Evolutionary conservation across 495 filamentous ascomycete genomes (phyloP).

Genomic region (Aspergillus hancockii): DNA sequence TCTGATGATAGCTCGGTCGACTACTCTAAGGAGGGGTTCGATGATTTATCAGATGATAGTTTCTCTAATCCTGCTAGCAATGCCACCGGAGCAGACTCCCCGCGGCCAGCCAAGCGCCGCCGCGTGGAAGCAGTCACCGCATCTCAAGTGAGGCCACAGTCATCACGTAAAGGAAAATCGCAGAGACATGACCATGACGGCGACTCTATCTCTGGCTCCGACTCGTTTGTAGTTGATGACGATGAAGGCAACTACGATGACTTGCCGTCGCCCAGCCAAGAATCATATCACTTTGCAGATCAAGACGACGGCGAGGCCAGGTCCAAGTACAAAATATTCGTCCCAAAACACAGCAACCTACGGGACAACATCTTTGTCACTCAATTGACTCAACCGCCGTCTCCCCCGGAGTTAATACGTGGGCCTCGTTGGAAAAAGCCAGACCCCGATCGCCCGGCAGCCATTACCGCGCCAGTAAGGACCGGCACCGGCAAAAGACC

Average conservation of each 20-base stretch:
- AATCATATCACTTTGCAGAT: conserved; percentile 15
- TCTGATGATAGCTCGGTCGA: conserved; percentile 22
- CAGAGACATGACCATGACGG: conserved; percentile 11
- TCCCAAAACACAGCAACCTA: conserved; percentile 41
- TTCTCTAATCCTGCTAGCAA: conserved; percentile 16
- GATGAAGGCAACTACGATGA: conserved; percentile 13
- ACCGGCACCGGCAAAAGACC: background rate
- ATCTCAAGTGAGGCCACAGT: background rate
- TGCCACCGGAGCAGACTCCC: conserved; percentile 12
- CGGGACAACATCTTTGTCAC: conserved; percentile 56
- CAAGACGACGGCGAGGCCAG: conserved; percentile 26
- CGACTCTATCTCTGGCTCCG: conserved; percentile 23
- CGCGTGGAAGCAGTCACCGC: conserved; percentile 16
- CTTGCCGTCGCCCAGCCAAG: conserved; percentile 17
- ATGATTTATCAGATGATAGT: conserved; percentile 35
- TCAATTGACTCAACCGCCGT: conserved; percentile 50
- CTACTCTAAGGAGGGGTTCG: conserved; percentile 20
- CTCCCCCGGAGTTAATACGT: conserved; percentile 54
- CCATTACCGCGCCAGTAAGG: conserved; percentile 2
- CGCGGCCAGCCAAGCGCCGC: conserved; percentile 39
- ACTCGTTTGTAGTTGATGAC: conserved; percentile 30
- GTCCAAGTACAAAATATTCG: conserved; percentile 46
- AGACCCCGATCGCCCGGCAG: conserved; percentile 16
- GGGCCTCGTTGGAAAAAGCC: conserved; percentile 55
- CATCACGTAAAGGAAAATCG: background rate